Base-by-base conservation (phyloP, 1,139 yeast species). In the Saccharomyces hybrid region DNA sequence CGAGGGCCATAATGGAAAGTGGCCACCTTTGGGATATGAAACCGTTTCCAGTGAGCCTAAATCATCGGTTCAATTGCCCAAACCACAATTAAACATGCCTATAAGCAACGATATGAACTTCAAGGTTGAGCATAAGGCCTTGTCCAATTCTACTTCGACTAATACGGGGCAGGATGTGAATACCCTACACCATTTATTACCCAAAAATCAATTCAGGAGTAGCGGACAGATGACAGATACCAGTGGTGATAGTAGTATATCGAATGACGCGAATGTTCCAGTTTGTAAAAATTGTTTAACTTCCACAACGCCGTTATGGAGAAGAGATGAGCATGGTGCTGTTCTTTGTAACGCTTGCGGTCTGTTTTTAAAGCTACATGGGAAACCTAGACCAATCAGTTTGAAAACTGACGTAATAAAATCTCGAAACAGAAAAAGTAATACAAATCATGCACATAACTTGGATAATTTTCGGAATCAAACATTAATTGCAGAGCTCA, bases 341-440 rank as follows among this genome's bases (percentile, higher is more conserved):
- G 96, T 89, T 16, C 78, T 91, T 52, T 91, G 98, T 70, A 91
- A 91, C 73, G 98, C 98, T 3, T 91, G 97, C 74, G 98, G 98
- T 0, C 76, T 91, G 53, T 91, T 91, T 66, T 75, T 90, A 58
- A 91, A 91, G 72, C 78, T 91, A 46, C 98, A 91, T 67, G 97
- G 97, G 26, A 80, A 96, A 54, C 88, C 97, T 32, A 78, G 98
- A 63, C 97, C 98, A 3, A 89, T 89, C 55, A 84, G 93, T 32
- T 75, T 91, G 63, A 91, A 91, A 69, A 89, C 96, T 5, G 96
- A 90, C 71, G 90, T 93, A 26, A 91, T 91, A 68, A 88, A 90
- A 72, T 84, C 95, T 49, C 79, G 97, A 66, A 90, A 90, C 69
- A 78, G 98, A 65, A 86, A 67, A 54, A 60, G 60, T 26, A 54